Evolutionary conservation across 2,329 filamentous ascomycete species (phyloP), one percentile per base, ranked within the genome.

Genomic region (Calonectria pseudoturangicola): DNA sequence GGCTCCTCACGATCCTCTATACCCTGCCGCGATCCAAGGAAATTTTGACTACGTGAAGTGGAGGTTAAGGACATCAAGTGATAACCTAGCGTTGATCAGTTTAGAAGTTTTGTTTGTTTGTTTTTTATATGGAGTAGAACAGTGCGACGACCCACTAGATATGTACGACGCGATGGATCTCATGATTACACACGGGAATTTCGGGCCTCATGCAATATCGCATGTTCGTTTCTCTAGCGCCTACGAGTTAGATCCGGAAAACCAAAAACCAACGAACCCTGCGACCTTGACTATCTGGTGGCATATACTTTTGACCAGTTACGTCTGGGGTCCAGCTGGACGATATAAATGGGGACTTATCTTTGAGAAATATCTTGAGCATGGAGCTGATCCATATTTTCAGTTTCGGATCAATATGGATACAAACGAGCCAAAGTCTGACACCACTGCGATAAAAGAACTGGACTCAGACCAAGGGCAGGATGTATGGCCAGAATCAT

Each of bases 291-390:
- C 50, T 10, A 21, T 54, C 9, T 54, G 50, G 50, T 54, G 50
- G 28, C 6, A 36, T 33, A 16, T 54, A 3, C 28, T 54, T 21
- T 7, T 54, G 16, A 12, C 16, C 36, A 2, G 50, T n/a, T 54
- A 21, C 15, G 1, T 27, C 18, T 18, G n/a, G 16, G 12, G 8
- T 12, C 21, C 21, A 21, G 21, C 21, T 21, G 21, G 21, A 21
- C 21, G 7, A 13, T 25, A 60, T n/a, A 4, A 60, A 33, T 54
- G 28, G 50, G 50, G 10, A 9, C 4, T 21, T 36, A 36, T 54
- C n/a, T 12, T 54, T 6, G 50, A 54, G 16, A 54, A 54, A 54
- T 54, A 54, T 21, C 50, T 54, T 5, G 50, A 54, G 28, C 50
- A 54, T 33, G 50, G 50, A n/a, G 50, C 50, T 16, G 28, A 33